A percentile compares a stretch with the other conserved stretches of the same genome.
Conservation (phyloP, 176 grass and related monocot species). For the Microstegium vimineum region DNA sequence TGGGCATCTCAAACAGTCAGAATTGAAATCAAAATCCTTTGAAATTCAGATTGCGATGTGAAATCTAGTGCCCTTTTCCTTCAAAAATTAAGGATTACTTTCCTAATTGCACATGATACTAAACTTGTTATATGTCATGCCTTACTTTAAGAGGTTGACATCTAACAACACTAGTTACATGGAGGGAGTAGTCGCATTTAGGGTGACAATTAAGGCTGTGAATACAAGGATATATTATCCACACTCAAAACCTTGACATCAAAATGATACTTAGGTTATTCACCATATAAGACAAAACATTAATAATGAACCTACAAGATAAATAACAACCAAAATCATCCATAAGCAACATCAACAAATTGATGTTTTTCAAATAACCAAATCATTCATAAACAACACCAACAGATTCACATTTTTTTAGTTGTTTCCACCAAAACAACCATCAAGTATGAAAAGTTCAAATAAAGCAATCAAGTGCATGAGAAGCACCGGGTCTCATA, state of each 20-base stretch:
- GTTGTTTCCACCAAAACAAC: not conserved
- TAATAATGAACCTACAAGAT: not conserved
- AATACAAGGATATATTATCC: not conserved
- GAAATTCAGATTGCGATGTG: not conserved
- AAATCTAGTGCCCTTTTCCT: not conserved
- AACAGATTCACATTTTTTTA: not conserved
- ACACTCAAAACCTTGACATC: not conserved
- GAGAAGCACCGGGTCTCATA: not conserved
- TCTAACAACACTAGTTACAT: not conserved
- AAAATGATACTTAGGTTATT: not conserved
- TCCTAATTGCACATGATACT: not conserved
- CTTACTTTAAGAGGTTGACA: not conserved
- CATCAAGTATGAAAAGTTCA: not conserved
- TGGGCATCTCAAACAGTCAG: not conserved
- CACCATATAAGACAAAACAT: not conserved
- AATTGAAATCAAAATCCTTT: not conserved
- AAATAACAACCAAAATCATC: not conserved
- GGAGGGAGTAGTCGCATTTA: not conserved
- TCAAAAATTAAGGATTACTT: not conserved
- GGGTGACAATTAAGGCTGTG: not conserved
- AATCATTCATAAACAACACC: not conserved
- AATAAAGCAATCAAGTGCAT: not conserved
- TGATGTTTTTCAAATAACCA: not conserved
- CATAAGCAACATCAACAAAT: not conserved
- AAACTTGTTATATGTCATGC: not conserved